Conservation (phyloP, 495 filamentous ascomycete genomes). For the Zalerion maritima region DNA sequence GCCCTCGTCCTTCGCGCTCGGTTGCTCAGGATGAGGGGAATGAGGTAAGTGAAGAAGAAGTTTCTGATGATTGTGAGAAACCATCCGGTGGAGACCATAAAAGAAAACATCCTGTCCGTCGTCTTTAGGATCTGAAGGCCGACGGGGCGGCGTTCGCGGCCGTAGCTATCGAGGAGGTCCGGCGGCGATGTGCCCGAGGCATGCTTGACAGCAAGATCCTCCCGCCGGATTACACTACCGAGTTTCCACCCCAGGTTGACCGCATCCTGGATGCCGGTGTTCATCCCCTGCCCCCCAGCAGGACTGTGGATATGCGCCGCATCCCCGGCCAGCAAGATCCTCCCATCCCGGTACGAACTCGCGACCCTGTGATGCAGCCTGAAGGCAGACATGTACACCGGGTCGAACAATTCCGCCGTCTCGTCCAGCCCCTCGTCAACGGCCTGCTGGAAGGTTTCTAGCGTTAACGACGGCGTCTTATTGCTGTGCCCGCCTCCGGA, state of each 20-base stretch:
- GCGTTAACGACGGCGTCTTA: slow-evolving; percentile 13
- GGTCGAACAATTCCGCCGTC: slow-evolving; percentile 26
- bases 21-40: slow-evolving; percentile 18
- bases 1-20: slow-evolving; percentile 6
- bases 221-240: slow-evolving; percentile 15
- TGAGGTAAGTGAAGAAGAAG: slow-evolving; percentile 15
- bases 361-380: slow-evolving; percentile 23
- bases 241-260: slow-evolving; percentile 47
- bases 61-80: slow-evolving; percentile 18
- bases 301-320: slow-evolving; percentile 45
- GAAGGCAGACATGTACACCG: slow-evolving; percentile 26
- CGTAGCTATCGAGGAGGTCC: slow-evolving; percentile 23
- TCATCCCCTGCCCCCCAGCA: slow-evolving; percentile 45
- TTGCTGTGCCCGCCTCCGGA: too few species aligned
- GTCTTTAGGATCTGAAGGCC: too few species aligned
- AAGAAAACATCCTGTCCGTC: slow-evolving; percentile 21
- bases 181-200: too few species aligned
- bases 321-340: slow-evolving; percentile 8
- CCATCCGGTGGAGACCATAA: slow-evolving; percentile 17
- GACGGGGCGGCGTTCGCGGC: slow-evolving; percentile 22
- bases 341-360: slow-evolving; percentile 14
- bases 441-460: slow-evolving; percentile 17
- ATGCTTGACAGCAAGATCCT: too few species aligned
- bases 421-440: slow-evolving; percentile 16
- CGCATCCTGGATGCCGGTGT: slow-evolving; percentile 44